Base-by-base conservation (phyloP, 176 grass and related monocot genomes). In the Coix lacrymajobi region DNA sequence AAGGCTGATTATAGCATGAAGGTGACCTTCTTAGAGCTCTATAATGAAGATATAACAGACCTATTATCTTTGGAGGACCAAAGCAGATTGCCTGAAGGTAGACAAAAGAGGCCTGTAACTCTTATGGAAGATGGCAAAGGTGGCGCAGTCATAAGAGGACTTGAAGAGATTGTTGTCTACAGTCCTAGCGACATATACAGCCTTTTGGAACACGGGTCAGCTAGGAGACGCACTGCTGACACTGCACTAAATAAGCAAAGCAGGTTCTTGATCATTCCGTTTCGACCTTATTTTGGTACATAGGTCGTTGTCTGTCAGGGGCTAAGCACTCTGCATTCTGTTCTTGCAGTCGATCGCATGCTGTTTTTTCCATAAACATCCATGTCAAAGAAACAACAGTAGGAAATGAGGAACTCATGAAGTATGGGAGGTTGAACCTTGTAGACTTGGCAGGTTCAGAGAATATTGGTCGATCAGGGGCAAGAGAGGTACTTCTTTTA, bases 391-490 rank as follows among this genome's bases (percentile, higher is more conserved):
- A 83, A 88, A 58, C 78, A 66, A 74, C 90, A 54, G 43, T 73
- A 38, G 88, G 87, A 51, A 90, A 89, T 77, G 85, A 92, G 52
- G 92, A 97, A 71, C 77, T 97, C 66, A 82, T 94, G 66, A 94
- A 89, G 70, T 94, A 81, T 70, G 94, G 94, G 73, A 86, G 94
- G 85, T 76, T 97, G 68, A 94, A 88, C 83, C 91, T 97, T 88
- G 94, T 97, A 79, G 94, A 97, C 79, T 90, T 97, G 87, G 94
- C 94, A 45, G 94, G 94, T 72, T 97, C 94, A 48, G 92, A 97
- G 69, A 97, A 90, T 81, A 94, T 97, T 64, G 89, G 77, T 62
- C 89, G 92, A 73, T 94, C 94, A 57, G 94, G 92, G 72, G 89
- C 85, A 76, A 92, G 67, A 97, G 92, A 97, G 89, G 92, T 97